These are phyloP conservation scores for Fusarium haematococcum DNA, from an alignment of 2,329 filamentous ascomycete species.

Conservation along the genomic window DNA sequence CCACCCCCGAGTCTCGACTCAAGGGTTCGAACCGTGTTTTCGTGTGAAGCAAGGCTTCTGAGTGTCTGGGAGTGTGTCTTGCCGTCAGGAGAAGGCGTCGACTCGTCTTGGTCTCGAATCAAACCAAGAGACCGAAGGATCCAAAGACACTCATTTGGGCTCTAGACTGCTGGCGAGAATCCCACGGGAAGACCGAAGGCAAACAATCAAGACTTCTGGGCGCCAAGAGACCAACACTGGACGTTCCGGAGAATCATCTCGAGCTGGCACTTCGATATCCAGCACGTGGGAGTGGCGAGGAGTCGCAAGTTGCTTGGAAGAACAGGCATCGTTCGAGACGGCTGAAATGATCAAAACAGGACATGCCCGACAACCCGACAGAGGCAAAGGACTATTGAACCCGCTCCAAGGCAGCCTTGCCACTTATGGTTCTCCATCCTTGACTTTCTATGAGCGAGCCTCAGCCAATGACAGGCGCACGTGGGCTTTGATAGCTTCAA, in stretches of 20 bases:
- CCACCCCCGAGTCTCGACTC: neutral
- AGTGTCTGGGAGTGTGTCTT: neutral
- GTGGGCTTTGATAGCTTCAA: neutral
- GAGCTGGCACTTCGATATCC: neutral
- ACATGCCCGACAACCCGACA: neutral
- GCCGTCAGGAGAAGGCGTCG: neutral
- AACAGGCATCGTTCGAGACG: neutral
- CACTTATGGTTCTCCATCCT: neutral
- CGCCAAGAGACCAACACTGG: neutral
- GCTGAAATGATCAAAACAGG: neutral
- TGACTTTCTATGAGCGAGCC: neutral
- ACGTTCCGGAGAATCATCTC: neutral
- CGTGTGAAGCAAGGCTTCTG: neutral
- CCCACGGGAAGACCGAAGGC: neutral
- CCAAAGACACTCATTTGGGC: neutral
- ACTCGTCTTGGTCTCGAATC: neutral
- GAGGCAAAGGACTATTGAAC: neutral
- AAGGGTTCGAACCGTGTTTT: neutral
- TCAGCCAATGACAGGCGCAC: conserved; percentile 7
- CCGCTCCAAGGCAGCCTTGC: neutral
- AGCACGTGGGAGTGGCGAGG: neutral
- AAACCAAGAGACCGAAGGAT: neutral
- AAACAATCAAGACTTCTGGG: neutral
- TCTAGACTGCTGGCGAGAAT: neutral
- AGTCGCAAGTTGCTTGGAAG: neutral